Percentiles rank a stretch among this genome's conserved stretches.
These are phyloP conservation scores for Albatrellus sp. DNA, from an alignment of 1,284 basidiomycete species.

Conservation along the genomic window DNA sequence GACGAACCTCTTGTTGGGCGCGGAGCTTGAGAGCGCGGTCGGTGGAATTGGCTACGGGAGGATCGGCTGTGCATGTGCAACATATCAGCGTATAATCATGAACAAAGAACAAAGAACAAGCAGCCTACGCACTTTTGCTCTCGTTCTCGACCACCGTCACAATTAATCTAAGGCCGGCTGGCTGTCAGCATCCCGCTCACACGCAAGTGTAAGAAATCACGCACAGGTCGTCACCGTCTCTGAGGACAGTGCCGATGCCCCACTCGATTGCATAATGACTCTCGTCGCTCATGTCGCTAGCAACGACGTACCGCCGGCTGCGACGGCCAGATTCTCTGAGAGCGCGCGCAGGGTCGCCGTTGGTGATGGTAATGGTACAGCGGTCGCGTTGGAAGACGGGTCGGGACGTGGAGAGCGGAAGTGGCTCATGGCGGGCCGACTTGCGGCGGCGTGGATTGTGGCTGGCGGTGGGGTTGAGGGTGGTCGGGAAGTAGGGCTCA, in stretches of 20 bases:
- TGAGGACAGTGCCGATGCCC: slow-evolving; percentile 91
- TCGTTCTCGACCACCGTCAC: slow-evolving; percentile 93
- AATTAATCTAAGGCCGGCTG: slow-evolving; percentile 37
- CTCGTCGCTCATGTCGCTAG: slow-evolving; percentile 91
- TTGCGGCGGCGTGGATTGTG: slow-evolving; percentile 47
- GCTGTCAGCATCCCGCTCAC: slow-evolving; percentile 2
- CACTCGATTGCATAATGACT: slow-evolving; percentile 87
- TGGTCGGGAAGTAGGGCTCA: slow-evolving; percentile 68
- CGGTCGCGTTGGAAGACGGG: slow-evolving; percentile 86
- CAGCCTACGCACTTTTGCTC: slow-evolving; percentile 50
- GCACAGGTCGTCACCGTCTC: slow-evolving; percentile 87
- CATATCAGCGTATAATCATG: slow-evolving; percentile 4
- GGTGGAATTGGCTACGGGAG: slow-evolving; percentile 50
- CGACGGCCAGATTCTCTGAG: slow-evolving; percentile 41
- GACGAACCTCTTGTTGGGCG: slow-evolving; percentile 75
- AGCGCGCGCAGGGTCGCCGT: slow-evolving; percentile 62
- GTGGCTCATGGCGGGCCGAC: slow-evolving; percentile 43
- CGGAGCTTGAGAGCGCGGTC: slow-evolving; percentile 70
- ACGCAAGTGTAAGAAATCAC: slow-evolving; percentile 11
- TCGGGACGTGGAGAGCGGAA: slow-evolving; percentile 56
- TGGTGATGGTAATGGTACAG: slow-evolving; percentile 82
- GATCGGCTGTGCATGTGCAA: slow-evolving; percentile 50
- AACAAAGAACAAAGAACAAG: not conserved
- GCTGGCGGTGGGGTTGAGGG: slow-evolving; percentile 36
- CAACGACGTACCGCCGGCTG: slow-evolving; percentile 72